Evolutionary conservation across 2,329 filamentous ascomycete species (phyloP).

Genomic region (Cladosporium sp.): DNA sequence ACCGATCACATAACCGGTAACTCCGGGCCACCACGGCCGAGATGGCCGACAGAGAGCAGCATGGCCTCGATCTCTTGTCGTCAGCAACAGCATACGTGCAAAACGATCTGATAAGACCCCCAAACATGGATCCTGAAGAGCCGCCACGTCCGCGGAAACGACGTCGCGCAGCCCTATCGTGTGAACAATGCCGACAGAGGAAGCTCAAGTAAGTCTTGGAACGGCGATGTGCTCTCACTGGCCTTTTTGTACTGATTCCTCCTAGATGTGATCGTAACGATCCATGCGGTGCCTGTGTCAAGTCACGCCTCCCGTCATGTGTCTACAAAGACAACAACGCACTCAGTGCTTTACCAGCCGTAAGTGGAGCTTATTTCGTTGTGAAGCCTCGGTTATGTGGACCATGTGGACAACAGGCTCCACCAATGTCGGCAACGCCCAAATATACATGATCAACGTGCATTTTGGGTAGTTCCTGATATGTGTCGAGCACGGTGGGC

Average conservation of each 20-base stretch:
- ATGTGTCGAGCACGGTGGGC: too few species aligned
- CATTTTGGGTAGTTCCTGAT: too few species aligned
- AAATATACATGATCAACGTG: too few species aligned
- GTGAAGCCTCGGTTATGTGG: too few species aligned
- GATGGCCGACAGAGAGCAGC: not conserved
- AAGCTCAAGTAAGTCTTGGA: conserved; percentile 6
- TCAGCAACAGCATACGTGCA: not conserved
- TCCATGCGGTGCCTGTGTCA: conserved; percentile 10
- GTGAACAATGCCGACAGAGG: not conserved
- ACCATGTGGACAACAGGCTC: too few species aligned
- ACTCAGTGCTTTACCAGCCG: not conserved
- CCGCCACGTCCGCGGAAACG: conserved; percentile 5
- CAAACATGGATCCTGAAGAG: conserved; percentile 1
- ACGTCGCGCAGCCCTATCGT: not conserved
- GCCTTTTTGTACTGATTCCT: too few species aligned
- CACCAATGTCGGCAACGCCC: too few species aligned
- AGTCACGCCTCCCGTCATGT: conserved; percentile 1
- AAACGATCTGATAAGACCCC: conserved; percentile 7
- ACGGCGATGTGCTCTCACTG: too few species aligned
- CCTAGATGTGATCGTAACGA: conserved; percentile 6
- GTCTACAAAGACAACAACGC: conserved; percentile 6
- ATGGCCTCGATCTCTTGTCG: not conserved
- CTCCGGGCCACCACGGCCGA: too few species aligned
- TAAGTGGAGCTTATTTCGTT: too few species aligned
- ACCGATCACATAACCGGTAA: too few species aligned